Percentiles rank a stretch among this genome's conserved stretches.
These are phyloP conservation scores for Wickerhamomyces chambardii DNA, from an alignment of 805 yeast genomes.

Conservation along the genomic window DNA sequence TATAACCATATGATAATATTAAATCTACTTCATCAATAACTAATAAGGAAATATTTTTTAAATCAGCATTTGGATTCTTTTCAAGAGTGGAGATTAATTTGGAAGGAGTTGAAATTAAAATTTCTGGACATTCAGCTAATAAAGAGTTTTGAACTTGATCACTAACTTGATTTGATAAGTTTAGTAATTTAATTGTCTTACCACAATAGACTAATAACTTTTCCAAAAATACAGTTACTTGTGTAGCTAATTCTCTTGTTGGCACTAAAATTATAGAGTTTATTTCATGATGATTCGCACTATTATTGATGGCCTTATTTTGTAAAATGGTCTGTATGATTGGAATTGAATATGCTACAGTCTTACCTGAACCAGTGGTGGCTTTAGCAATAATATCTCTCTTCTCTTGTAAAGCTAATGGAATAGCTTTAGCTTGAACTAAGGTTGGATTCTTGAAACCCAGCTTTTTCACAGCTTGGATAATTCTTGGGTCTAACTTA, in stretches of 20 bases:
- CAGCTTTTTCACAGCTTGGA: slow-evolving; percentile 73
- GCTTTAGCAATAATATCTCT: slow-evolving; percentile 93
- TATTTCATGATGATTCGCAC: slow-evolving; percentile 14
- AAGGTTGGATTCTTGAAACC: slow-evolving; percentile 85
- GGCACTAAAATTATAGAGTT: slow-evolving; percentile 71
- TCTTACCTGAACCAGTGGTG: slow-evolving; percentile 93
- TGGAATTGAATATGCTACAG: slow-evolving; percentile 86
- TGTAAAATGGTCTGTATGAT: slow-evolving; percentile 68
- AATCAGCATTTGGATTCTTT: slow-evolving; percentile 36
- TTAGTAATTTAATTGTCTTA: slow-evolving; percentile 51
- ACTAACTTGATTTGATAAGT: slow-evolving; percentile 52
- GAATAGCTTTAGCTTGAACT: slow-evolving; percentile 87
- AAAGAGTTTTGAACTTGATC: slow-evolving; percentile 67
- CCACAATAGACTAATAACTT: slow-evolving; percentile 66
- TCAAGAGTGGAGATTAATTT: slow-evolving; percentile 52
- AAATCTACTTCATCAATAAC: slow-evolving; percentile 96
- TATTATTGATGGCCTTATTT: slow-evolving; percentile 21
- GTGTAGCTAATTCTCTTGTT: slow-evolving; percentile 84
- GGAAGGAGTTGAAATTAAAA: slow-evolving; percentile 83
- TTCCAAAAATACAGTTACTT: slow-evolving; percentile 65
- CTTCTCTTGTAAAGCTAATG: slow-evolving; percentile 81
- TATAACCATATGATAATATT: slow-evolving; percentile 82
- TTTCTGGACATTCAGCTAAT: slow-evolving; percentile 67
- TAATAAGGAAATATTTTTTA: slow-evolving; percentile 52
- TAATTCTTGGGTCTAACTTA: slow-evolving; percentile 71